Base-by-base conservation (phyloP, 306 rosid genomes). In the Lotus japonicus region DNA sequence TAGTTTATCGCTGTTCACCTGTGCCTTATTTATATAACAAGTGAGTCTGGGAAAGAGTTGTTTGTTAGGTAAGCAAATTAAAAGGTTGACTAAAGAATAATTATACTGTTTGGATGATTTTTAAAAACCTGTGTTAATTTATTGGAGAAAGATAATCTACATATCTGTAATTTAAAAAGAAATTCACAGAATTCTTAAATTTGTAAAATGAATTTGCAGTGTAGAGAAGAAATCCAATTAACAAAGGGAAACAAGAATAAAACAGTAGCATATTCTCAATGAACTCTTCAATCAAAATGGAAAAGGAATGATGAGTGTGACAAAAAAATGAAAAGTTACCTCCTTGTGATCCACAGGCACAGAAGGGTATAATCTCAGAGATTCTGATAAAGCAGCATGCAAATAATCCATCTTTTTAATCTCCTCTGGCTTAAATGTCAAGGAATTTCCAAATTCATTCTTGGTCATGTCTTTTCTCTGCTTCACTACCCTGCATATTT, bases 281-380 rank as follows among this genome's bases (percentile, higher is more conserved):
- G n/a, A n/a, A n/a, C n/a, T n/a, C n/a, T n/a, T n/a, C n/a, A n/a
- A 43, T 1, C 64, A 31, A 35, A 58, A 35, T 28, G 18, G 60
- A 50, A 45, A 33, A 12, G 41, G 43, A 26, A 26, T 17, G 41
- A 43, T 12, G 36, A 62, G 39, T 21, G 7, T 43, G 68, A 62
- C 12, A 44, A 26, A 26, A 26, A 64, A 58, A 4, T 42, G 43
- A 45, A 45, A 5, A 44, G 23, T 64, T 68, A 90, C 98, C 96
- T 94, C 98, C 72, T 90, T 94, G 68, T 94, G 98, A 78, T 90
- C 97, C 9, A 90, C 75, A 0, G 97, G 97, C 5, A 94, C 98
- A 23, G 96, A 94, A 84, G 98, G 98, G 55, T 90, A 90, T 75
- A 94, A 58, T 73, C 97, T 80, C 0, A 94, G 90, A 74, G 96